Conservation (phyloP, 2,329 filamentous ascomycete genomes). For the Pyrenochaeta sp. region DNA sequence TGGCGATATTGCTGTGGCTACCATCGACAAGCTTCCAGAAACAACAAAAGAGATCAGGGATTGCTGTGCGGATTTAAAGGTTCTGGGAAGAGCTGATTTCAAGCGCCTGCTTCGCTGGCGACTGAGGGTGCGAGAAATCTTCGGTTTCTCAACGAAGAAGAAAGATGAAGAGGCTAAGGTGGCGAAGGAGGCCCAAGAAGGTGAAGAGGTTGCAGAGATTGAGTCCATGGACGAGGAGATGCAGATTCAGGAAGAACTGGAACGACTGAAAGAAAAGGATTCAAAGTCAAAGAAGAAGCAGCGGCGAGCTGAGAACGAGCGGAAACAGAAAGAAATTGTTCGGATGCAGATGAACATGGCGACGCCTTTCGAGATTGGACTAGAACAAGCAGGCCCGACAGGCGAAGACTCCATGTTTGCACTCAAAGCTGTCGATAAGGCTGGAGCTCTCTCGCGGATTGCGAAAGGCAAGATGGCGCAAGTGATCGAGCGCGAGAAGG, state of each 20-base stretch:
- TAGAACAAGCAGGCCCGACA: slow-evolving; percentile 81
- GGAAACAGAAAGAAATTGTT: slow-evolving; percentile 93
- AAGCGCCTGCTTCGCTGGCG: slow-evolving; percentile 89
- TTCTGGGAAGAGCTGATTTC: slow-evolving; percentile 94
- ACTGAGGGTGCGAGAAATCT: slow-evolving; percentile 85
- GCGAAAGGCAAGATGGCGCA: slow-evolving; percentile 81
- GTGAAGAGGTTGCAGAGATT: slow-evolving; percentile 79
- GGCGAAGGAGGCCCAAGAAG: slow-evolving; percentile 52
- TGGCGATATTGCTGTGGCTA: slow-evolving; percentile 82
- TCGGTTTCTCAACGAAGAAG: slow-evolving; percentile 84
- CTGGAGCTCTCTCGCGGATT: slow-evolving; percentile 73
- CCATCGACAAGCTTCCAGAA: slow-evolving; percentile 80
- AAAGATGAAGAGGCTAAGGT: slow-evolving; percentile 58
- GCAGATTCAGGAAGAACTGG: slow-evolving; percentile 85
- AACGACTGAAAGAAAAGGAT: slow-evolving; percentile 82
- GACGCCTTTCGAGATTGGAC: slow-evolving; percentile 92
- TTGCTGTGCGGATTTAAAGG: slow-evolving; percentile 75
- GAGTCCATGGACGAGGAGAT: slow-evolving; percentile 95
- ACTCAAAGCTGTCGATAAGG: slow-evolving; percentile 81
- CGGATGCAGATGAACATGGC: slow-evolving; percentile 98
- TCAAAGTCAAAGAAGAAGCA: slow-evolving; percentile 81
- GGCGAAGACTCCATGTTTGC: slow-evolving; percentile 88
- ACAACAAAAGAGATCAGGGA: slow-evolving; percentile 69
- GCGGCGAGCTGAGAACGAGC: slow-evolving; percentile 86
- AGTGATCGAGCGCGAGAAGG: slow-evolving; percentile 62